Evolutionary conservation across 805 yeast species (phyloP).

Genomic region (Schizosaccharomyces octosporus): DNA sequence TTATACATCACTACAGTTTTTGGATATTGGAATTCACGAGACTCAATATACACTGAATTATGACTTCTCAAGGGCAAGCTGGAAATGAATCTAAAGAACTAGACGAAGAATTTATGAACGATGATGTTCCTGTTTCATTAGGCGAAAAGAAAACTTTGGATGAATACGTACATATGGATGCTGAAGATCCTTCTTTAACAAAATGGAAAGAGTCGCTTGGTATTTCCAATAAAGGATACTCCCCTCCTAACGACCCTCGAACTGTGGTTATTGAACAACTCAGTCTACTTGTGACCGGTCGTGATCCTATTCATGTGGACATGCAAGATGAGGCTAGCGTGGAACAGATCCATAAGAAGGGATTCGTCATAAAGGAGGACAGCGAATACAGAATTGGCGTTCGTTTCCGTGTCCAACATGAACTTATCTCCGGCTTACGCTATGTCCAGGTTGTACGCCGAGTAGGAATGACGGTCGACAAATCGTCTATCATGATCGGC

Average conservation of each 20-base stretch:
- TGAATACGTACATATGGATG: slow-evolving; percentile 63
- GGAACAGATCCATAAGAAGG: slow-evolving; percentile 32
- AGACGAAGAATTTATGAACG: not conserved
- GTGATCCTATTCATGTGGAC: not conserved
- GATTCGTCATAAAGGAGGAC: slow-evolving; percentile 57
- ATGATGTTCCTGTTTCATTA: not conserved
- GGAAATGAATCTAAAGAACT: not conserved
- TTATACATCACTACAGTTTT: too few species aligned
- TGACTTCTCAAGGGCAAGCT: not conserved
- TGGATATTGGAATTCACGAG: too few species aligned
- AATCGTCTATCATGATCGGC: slow-evolving; percentile 59
- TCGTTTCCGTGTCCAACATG: slow-evolving; percentile 67
- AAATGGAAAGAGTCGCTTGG: slow-evolving; percentile 86
- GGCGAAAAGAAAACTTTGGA: slow-evolving; percentile 52
- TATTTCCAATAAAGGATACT: slow-evolving; percentile 17
- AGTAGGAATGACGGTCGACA: slow-evolving; percentile 70
- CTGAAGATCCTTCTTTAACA: slow-evolving; percentile 69
- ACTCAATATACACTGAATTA: too few species aligned
- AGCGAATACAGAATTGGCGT: slow-evolving; percentile 47
- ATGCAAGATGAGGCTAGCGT: slow-evolving; percentile 10
- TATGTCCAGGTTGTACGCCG: slow-evolving; percentile 68
- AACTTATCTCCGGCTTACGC: slow-evolving; percentile 71
- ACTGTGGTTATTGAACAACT: slow-evolving; percentile 10
- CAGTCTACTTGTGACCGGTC: not conserved
- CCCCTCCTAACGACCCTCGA: slow-evolving; percentile 41